phyloP scores from a whole-genome alignment of 2,329 filamentous ascomycete species.

The Pseudogymnoascus sp. region DNA sequence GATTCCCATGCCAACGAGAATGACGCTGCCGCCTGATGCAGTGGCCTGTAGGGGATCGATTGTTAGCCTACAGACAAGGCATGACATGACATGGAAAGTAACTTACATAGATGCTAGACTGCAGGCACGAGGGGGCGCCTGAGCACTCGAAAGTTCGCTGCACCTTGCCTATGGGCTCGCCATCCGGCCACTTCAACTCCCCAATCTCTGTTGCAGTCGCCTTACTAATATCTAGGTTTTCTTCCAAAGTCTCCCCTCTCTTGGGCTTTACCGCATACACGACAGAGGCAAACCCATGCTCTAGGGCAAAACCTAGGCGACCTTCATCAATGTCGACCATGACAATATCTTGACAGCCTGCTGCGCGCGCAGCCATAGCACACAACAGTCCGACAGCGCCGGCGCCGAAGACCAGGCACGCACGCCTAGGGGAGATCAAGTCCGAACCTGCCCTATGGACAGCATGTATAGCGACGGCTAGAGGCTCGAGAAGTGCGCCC shows the following conservation, averaged over 20 bases:
- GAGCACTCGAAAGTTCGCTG: conserved; percentile 44
- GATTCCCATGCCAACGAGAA: background rate
- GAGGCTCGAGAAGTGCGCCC: conserved; percentile 51
- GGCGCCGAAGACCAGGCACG: conserved; percentile 49
- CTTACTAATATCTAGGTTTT: conserved; percentile 44
- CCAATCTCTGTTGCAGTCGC: conserved; percentile 35
- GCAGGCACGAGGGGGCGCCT: conserved; percentile 47
- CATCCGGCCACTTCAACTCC: conserved; percentile 15
- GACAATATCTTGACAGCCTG: conserved; percentile 43
- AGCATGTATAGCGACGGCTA: conserved; percentile 52
- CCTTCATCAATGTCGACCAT: conserved; percentile 37
- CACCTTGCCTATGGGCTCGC: no score
- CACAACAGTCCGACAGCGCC: conserved; percentile 53
- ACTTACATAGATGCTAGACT: conserved; percentile 45
- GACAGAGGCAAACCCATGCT: conserved; percentile 47
- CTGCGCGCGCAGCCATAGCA: conserved; percentile 53
- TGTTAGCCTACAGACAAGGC: no score
- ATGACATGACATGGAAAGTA: background rate
- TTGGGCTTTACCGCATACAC: conserved; percentile 42
- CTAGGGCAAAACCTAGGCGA: conserved; percentile 48
- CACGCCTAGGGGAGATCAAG: conserved; percentile 24
- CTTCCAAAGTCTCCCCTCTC: conserved; percentile 41
- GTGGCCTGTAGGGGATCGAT: conserved; percentile 36
- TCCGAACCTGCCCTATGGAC: conserved; percentile 37
- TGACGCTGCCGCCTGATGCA: conserved; percentile 47